Evolutionary conservation across 805 yeast genomes (phyloP).

Genomic region (Groenewaldozyma tartarivorans): DNA sequence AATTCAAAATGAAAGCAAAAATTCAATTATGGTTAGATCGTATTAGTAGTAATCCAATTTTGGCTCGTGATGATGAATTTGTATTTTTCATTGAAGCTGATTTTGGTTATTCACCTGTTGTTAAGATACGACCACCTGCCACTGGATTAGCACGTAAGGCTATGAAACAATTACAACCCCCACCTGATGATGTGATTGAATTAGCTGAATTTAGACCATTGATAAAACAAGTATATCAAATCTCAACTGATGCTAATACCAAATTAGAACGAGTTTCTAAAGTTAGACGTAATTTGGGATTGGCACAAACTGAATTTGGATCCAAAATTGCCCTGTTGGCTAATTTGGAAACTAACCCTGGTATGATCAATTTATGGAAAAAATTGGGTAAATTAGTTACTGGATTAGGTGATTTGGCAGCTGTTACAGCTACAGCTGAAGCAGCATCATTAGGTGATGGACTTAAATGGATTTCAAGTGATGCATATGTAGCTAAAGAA

Average conservation of each 20-base stretch:
- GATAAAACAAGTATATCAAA: constrained; percentile 64
- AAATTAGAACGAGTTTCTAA: constrained; percentile 50
- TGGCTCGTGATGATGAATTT: constrained; percentile 80
- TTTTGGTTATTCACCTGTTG: constrained; percentile 54
- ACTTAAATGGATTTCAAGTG: constrained; percentile 51
- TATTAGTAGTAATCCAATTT: constrained; percentile 62
- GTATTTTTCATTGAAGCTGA: constrained; percentile 76
- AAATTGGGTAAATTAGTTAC: constrained; percentile 61
- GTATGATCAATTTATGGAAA: constrained; percentile 72
- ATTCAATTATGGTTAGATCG: constrained; percentile 86
- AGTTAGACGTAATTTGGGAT: constrained; percentile 38
- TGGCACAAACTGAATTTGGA: constrained; percentile 49
- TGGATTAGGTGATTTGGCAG: constrained; percentile 65
- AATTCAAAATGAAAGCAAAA: constrained; percentile 40
- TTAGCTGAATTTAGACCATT: constrained; percentile 80
- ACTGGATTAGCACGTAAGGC: constrained; percentile 84
- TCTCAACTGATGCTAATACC: constrained; percentile 39
- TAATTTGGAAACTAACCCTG: constrained; percentile 51
- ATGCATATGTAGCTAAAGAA: constrained; percentile 83
- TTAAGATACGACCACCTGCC: constrained; percentile 55
- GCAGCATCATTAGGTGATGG: constrained; percentile 73
- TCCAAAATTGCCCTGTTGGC: constrained; percentile 26
- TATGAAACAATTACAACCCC: constrained; percentile 83
- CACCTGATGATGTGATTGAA: constrained; percentile 76
- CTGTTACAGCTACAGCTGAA: constrained; percentile 61